Evolutionary conservation across 805 yeast species (phyloP), one percentile per base, ranked within the genome.

Genomic region (Metschnikowia sp.): DNA sequence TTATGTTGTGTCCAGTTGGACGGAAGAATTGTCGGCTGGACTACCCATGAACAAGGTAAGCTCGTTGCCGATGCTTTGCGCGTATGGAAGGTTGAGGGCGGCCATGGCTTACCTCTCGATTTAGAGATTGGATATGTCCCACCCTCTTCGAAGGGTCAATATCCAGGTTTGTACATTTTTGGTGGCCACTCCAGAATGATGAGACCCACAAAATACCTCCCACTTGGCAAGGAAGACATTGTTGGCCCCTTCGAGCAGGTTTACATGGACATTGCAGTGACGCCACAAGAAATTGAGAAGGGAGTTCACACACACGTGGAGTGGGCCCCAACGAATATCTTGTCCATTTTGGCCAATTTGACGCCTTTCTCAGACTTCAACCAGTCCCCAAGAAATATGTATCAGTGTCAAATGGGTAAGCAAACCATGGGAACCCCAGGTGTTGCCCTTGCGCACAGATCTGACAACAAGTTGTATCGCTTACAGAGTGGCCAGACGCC

Each of bases 351-450:
- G 67, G 99, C 98, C 54, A 94, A 94, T 70, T 78, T 94, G 75
- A 94, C 99, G 1, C 99, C 99, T 56, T 94, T 89, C 67, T 91
- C 98, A 1, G 99, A 94, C 69, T 94, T 94, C 76, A 94, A 94
- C 70, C 99, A 94, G 76, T 91, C 97, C 28, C 99, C 99, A 62
- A 87, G 99, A 82, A 94, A 94, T 68, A 94, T 94, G 98, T 94
- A 94, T 69, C 99, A 94, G 75, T 94, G 99, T 74, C 99, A 94
- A 78, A 94, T 94, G 99, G 98, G 97, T 82, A 94, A 94, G 74
- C 99, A 94, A 76, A 92, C 99, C 18, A 94, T 94, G 99, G 99
- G 99, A 70, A 94, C 99, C 4, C 99, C 99, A 8, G 98, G 98
- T 72, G 96, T 94, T 54, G 98, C 96, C 0, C 75, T 92, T 45